Conservation (phyloP, 345 rosid genomes). For the Diplotaxis tenuifolia region DNA sequence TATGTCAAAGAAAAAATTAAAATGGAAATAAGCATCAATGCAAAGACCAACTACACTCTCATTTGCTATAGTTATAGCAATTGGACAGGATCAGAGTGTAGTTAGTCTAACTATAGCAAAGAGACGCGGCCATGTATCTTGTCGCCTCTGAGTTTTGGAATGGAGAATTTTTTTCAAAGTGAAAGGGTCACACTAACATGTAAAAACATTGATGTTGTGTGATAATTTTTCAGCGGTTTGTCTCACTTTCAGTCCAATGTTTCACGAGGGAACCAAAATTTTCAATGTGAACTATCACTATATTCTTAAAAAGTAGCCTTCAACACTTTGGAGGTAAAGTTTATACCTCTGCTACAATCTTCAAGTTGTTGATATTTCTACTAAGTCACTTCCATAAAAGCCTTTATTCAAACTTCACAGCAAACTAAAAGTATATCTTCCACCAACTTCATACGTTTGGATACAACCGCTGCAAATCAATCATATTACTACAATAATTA, state of each 20-base stretch:
- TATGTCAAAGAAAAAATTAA: background rate
- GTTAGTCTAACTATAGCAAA: too few relatives aligned
- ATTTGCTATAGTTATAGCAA: too few relatives aligned
- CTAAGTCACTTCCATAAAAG: background rate
- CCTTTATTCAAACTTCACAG: background rate
- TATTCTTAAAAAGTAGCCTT: background rate
- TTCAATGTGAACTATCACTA: background rate
- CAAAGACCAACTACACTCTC: too few relatives aligned
- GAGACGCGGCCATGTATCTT: too few relatives aligned
- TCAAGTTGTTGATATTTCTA: background rate
- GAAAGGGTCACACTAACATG: background rate
- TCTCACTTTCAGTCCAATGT: background rate
- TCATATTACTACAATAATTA: too few relatives aligned
- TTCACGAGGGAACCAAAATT: background rate
- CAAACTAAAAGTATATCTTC: background rate
- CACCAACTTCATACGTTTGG: background rate
- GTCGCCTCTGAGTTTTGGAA: background rate
- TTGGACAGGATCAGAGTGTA: too few relatives aligned
- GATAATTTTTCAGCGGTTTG: background rate
- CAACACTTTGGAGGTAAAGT: background rate
- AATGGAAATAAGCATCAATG: background rate
- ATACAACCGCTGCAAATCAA: too few relatives aligned
- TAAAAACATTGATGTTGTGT: background rate
- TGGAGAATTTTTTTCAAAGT: background rate
- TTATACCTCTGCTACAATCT: background rate